Base-by-base conservation (phyloP, 1,284 basidiomycete genomes). In the Pisolithus thermaeus region DNA sequence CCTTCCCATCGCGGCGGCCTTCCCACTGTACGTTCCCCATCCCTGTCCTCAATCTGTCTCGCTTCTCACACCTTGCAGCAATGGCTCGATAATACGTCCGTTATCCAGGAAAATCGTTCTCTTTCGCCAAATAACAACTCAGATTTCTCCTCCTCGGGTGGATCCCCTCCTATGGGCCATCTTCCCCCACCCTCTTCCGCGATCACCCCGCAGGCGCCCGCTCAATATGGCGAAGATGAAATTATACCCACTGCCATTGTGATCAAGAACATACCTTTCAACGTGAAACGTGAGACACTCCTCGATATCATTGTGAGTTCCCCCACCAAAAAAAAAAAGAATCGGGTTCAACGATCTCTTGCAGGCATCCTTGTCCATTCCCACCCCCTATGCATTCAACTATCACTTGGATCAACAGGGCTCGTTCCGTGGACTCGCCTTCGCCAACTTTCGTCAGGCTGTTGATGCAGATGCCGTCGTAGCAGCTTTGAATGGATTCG, bases 231-330 rank as follows among this genome's bases (percentile, higher is more conserved):
- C 43, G 92, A 93, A 60, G 94, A 97, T 69, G 95, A 97, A 69
- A 81, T 97, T 68, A 99, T 99, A 70, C 96, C 96, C 50, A 99
- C 96, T 16, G 96, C 97, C 51, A 98, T 99, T 64, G 96, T 99
- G 65, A 97, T 99, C 73, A 99, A 99, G 81, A 98, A 98, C 78
- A 99, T 98, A 72, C 96, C 95, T 54, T 98, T 99, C 77, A 94
- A 93, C 63, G 92, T 98, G 61, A 92, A 94, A 73, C 86, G 90
- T 65, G 95, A 99, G 73, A 93, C 93, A 52, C 80, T 99, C 55
- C 84, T 99, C 61, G 87, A 90, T 73, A 94, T 98, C 68, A 99
- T 99, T 70, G 92, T 94, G 59, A 58, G 87, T 80, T 57, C 55
- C 53, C 47, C 37, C 32, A 28, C 48, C 47, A 56, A 46, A n/a